phyloP scores from a whole-genome alignment of 495 filamentous ascomycete species.

The Xylaria palmicola region DNA sequence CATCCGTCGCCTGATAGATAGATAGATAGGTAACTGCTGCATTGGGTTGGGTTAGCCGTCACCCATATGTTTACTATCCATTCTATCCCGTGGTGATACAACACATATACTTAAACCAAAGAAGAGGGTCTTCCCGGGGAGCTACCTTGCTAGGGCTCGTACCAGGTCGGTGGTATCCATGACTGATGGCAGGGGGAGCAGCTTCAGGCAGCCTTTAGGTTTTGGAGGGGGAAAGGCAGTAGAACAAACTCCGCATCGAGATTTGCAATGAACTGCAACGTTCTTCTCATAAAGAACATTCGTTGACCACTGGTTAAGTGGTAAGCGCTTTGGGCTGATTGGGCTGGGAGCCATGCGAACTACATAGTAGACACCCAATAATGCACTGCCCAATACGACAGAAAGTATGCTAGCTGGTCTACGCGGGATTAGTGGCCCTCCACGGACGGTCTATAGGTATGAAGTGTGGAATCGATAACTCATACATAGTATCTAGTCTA shows the following conservation, averaged over 20 bases:
- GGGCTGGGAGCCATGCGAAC: too few species aligned
- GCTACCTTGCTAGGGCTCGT: neutral
- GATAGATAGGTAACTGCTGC: neutral
- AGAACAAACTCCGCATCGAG: neutral
- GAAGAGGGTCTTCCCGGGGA: neutral
- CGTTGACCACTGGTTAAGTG: neutral
- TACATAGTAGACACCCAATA: too few species aligned
- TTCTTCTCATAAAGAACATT: too few species aligned
- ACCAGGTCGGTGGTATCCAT: neutral
- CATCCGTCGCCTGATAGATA: neutral
- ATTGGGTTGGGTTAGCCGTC: neutral
- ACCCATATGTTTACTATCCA: too few species aligned
- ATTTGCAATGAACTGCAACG: neutral
- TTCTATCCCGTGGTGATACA: neutral
- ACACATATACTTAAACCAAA: too few species aligned
- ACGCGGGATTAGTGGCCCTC: too few species aligned
- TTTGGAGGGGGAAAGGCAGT: neutral
- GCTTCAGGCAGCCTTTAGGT: slow-evolving; percentile 2
- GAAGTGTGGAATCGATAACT: too few species aligned
- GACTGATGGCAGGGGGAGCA: neutral
- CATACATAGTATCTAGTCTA: too few species aligned
- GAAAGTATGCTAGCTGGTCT: too few species aligned
- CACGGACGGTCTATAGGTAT: too few species aligned
- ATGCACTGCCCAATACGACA: too few species aligned
- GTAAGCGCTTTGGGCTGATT: neutral